These are phyloP conservation scores for Psidium friedrichsthalianum DNA, from an alignment of 345 rosid genomes.

Conservation along the genomic window DNA sequence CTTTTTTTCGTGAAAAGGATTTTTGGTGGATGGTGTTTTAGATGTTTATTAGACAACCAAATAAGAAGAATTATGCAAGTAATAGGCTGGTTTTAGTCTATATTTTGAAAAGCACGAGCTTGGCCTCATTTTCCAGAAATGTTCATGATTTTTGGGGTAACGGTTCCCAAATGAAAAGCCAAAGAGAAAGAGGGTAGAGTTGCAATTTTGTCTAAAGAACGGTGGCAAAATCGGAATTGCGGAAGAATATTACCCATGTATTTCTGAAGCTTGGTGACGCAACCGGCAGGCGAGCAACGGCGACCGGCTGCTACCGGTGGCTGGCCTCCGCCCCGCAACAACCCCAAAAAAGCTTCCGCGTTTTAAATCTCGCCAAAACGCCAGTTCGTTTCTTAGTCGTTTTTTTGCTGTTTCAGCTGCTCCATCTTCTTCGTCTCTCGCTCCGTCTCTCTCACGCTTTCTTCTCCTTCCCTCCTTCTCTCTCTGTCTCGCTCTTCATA, in stretches of 20 bases:
- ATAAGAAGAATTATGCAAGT: too few relatives aligned
- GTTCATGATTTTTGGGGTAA: background rate
- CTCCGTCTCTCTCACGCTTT: background rate
- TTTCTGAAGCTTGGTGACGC: background rate
- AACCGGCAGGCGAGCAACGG: slow-evolving; percentile 16
- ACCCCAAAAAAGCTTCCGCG: background rate
- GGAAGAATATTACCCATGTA: background rate
- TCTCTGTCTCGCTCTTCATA: background rate
- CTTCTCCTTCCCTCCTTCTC: background rate
- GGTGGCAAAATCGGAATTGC: background rate
- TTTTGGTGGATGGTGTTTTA: background rate
- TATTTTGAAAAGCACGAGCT: too few relatives aligned
- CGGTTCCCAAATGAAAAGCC: background rate
- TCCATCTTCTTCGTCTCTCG: background rate
- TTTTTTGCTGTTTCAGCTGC: background rate
- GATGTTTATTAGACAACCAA: background rate
- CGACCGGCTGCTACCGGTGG: slow-evolving; percentile 28
- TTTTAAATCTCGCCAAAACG: background rate
- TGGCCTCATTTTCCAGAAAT: background rate
- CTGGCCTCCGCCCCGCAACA: background rate
- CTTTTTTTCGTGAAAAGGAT: background rate
- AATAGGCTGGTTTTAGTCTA: too few relatives aligned
- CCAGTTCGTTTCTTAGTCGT: background rate
- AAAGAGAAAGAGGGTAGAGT: background rate
- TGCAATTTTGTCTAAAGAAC: background rate